Percentiles rank a stretch among this genome's conserved stretches.
These are phyloP conservation scores for Pleomassaria siparia DNA, from an alignment of 2,329 filamentous ascomycete genomes.

Conservation along the genomic window DNA sequence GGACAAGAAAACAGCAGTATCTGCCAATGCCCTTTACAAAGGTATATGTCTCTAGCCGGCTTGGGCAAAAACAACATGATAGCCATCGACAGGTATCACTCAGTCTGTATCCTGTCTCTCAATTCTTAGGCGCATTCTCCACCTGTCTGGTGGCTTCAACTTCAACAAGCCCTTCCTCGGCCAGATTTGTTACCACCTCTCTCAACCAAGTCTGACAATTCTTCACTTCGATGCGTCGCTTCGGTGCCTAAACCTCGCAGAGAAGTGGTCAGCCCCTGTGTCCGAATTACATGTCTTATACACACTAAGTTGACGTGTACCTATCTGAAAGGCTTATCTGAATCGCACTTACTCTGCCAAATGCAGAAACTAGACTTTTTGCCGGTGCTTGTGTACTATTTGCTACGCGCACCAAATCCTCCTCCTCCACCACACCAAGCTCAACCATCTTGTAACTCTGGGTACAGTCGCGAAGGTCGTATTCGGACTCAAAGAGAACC, in stretches of 20 bases:
- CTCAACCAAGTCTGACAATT: conserved; percentile 7
- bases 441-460: conserved; percentile 2
- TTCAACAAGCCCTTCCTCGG: not conserved
- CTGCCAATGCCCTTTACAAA: too few relatives aligned
- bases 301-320: not conserved
- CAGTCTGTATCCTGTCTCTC: too few relatives aligned
- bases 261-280: not conserved
- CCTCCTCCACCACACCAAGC: not conserved
- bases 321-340: not conserved
- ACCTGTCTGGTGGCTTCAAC: not conserved
- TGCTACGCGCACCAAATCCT: conserved; percentile 1
- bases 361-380: conserved; percentile 1
- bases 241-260: not conserved
- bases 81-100: too few relatives aligned
- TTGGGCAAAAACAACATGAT: too few relatives aligned
- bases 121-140: conserved; percentile 5
- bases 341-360: not conserved
- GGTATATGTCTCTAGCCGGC: too few relatives aligned
- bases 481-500: conserved; percentile 1
- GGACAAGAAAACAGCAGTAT: too few relatives aligned
- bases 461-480: not conserved
- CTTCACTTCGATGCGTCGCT: conserved; percentile 1
- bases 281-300: not conserved
- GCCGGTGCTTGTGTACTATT: not conserved
- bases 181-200: conserved; percentile 1